These are phyloP conservation scores for Pseudopyricularia javanii DNA, from an alignment of 2,329 filamentous ascomycete genomes.

Conservation along the genomic window DNA sequence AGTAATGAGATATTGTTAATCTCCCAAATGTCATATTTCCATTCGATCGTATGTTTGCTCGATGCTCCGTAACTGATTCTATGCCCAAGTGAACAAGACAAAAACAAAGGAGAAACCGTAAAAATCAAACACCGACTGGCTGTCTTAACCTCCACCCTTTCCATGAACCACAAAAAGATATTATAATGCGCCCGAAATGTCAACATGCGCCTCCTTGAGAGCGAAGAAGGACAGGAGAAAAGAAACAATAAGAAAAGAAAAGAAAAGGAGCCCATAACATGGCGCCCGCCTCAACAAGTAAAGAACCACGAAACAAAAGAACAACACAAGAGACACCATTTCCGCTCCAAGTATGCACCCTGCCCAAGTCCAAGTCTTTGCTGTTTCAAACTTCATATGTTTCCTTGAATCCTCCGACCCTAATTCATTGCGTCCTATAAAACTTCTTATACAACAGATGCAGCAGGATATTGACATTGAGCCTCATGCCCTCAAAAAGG, in stretches of 20 bases:
- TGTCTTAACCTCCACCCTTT: background rate
- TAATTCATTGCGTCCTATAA: slow-evolving; percentile 54
- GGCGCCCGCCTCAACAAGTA: background rate
- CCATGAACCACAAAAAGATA: background rate
- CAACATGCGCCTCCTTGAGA: background rate
- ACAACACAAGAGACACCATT: background rate
- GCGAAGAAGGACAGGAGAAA: background rate
- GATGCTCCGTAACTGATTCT: background rate
- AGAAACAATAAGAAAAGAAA: background rate
- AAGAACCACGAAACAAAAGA: background rate
- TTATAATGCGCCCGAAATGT: background rate
- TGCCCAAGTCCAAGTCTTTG: background rate
- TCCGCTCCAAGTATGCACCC: background rate
- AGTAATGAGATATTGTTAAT: background rate
- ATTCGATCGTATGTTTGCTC: background rate
- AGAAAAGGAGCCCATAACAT: slow-evolving; percentile 3
- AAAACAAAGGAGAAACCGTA: background rate
- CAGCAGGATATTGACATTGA: slow-evolving; percentile 94
- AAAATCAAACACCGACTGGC: background rate
- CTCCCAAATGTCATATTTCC: background rate
- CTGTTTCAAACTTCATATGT: background rate
- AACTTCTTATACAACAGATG: slow-evolving; percentile 99
- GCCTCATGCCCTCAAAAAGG: slow-evolving; percentile 76
- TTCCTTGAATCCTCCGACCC: background rate
- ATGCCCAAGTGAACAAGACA: background rate